Evolutionary conservation across 164 flowering plant species (phyloP).

Genomic region (Malania oleifera): DNA sequence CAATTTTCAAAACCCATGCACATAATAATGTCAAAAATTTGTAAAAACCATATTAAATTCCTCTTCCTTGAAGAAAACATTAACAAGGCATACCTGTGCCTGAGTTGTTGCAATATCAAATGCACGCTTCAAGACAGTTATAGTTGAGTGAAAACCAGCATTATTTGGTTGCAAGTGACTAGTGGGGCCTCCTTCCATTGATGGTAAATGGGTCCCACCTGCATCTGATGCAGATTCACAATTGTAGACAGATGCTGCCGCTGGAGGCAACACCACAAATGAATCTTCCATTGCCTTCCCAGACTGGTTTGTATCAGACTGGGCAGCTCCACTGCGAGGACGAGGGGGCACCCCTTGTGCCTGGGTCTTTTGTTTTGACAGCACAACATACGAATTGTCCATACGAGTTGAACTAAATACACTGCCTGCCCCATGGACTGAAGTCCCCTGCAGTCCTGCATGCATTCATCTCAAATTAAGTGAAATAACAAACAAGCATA

Average conservation of each 20-base stretch:
- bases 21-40: no score
- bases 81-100: constrained; percentile 52
- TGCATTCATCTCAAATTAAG: background rate
- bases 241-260: constrained; percentile 79
- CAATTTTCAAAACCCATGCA: background rate
- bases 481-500: background rate
- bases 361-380: constrained; percentile 75
- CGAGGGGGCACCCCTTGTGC: constrained; percentile 67
- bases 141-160: constrained; percentile 79
- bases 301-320: constrained; percentile 46
- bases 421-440: constrained; percentile 66
- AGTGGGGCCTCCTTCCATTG: constrained; percentile 42
- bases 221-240: constrained; percentile 68
- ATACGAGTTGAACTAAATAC: constrained; percentile 66
- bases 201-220: constrained; percentile 39
- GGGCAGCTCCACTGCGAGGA: constrained; percentile 47
- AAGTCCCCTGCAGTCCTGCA: constrained; percentile 82
- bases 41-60: background rate
- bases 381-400: constrained; percentile 92
- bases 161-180: constrained; percentile 49
- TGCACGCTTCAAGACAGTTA: constrained; percentile 81
- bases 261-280: constrained; percentile 86
- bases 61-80: background rate
- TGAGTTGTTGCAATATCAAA: constrained; percentile 88
- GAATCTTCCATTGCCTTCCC: constrained; percentile 94